Conservation (phyloP, 2,329 filamentous ascomycete species). For the Colletotrichum melonis region DNA sequence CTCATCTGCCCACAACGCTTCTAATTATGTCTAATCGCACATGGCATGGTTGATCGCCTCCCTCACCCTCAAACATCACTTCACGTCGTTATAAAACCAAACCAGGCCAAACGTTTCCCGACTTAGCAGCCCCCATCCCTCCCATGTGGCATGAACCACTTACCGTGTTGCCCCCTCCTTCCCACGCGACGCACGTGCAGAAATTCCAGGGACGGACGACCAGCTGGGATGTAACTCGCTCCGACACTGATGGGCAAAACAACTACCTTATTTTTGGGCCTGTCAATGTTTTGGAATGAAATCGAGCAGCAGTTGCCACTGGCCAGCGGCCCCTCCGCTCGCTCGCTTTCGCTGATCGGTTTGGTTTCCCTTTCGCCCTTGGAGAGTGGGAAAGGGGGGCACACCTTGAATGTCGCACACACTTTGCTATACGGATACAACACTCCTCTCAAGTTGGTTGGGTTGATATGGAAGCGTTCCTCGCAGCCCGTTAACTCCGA, state of each 20-base stretch:
- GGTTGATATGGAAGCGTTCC: background rate
- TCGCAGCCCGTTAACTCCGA: background rate
- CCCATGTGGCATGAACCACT: background rate
- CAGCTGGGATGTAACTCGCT: slow-evolving; percentile 3
- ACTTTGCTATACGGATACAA: background rate
- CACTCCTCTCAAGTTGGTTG: too few species aligned
- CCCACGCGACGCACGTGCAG: background rate
- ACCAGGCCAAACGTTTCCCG: slow-evolving; percentile 6
- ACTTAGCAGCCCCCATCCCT: background rate
- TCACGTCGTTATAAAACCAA: background rate
- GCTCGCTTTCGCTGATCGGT: background rate
- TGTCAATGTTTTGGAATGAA: slow-evolving; percentile 1
- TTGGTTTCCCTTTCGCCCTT: slow-evolving; percentile 2
- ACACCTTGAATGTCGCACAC: background rate
- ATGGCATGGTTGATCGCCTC: background rate
- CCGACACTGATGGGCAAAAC: slow-evolving; percentile 4
- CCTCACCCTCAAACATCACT: background rate
- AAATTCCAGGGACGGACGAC: background rate
- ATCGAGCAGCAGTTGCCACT: background rate
- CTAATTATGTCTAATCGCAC: background rate
- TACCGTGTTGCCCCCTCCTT: background rate
- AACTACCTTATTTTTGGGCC: background rate
- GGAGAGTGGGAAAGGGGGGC: background rate
- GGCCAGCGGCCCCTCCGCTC: background rate
- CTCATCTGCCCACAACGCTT: background rate